phyloP scores from a whole-genome alignment of 257 asterid genomes.

The Knoxia roxburghii region DNA sequence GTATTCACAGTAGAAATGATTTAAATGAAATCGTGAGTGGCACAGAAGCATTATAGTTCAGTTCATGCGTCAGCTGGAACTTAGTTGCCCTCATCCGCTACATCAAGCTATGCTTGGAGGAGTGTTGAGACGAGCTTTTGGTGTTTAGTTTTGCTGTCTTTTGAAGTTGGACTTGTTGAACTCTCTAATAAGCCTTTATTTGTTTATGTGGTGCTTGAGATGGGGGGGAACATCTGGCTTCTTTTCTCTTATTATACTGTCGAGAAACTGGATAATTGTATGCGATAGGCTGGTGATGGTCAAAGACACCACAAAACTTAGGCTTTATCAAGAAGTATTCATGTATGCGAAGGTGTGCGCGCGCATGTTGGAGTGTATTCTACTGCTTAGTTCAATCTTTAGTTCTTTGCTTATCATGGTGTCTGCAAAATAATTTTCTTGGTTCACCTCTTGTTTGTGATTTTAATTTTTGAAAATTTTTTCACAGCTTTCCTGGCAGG shows the following conservation, averaged over 20 bases:
- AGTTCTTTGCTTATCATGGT: too few species aligned
- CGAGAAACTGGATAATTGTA: not conserved
- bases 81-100: not conserved
- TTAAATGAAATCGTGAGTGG: not conserved
- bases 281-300: not conserved
- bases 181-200: not conserved
- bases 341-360: too few species aligned
- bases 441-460: not conserved
- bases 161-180: not conserved
- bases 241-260: not conserved
- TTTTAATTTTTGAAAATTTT: not conserved
- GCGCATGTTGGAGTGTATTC: not conserved
- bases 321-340: not conserved
- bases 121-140: not conserved
- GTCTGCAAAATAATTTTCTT: not conserved
- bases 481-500: constrained; percentile 19
- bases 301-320: not conserved
- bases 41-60: not conserved
- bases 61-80: not conserved
- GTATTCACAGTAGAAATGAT: not conserved
- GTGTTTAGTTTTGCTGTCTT: not conserved
- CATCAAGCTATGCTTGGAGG: not conserved
- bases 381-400: not conserved
- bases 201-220: not conserved
- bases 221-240: not conserved